A percentile compares a stretch with the other conserved stretches of the same genome.
phyloP scores from a whole-genome alignment of 2,329 filamentous ascomycete genomes.

The Trichoderma simmonsii region DNA sequence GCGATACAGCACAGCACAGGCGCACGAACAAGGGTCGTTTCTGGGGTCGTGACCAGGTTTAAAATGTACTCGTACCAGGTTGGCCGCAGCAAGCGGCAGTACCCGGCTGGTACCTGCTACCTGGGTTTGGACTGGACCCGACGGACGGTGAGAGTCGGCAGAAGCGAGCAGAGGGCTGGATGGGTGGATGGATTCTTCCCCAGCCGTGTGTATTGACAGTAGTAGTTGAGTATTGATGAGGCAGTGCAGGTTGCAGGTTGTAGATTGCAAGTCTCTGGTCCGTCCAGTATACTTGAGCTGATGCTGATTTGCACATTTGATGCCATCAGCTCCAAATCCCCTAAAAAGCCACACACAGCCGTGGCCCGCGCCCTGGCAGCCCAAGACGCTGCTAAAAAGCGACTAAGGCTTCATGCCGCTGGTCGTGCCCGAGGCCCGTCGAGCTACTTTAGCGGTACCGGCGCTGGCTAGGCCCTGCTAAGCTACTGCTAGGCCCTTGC shows the following conservation, averaged over 20 bases:
- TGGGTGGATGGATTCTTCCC: not conserved
- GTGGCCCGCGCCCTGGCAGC: not conserved
- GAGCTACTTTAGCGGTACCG: not conserved
- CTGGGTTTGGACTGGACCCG: not conserved
- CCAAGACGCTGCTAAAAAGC: not conserved
- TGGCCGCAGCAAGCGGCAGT: not conserved
- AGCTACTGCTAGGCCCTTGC: not conserved
- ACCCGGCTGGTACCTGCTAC: not conserved
- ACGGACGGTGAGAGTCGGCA: not conserved
- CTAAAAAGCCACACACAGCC: not conserved
- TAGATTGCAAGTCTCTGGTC: not conserved
- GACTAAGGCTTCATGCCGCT: not conserved
- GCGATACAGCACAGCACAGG: not conserved
- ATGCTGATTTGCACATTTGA: not conserved
- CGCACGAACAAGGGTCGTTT: not conserved
- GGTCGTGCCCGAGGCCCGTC: not conserved
- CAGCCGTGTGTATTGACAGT: not conserved
- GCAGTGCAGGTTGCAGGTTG: not conserved
- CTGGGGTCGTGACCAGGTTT: constrained; percentile 11
- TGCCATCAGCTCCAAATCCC: not conserved
- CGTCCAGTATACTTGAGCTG: not conserved
- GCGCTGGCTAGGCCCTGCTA: not conserved
- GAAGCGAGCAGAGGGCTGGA: not conserved
- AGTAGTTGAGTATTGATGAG: not conserved
- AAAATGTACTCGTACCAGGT: not conserved